These are phyloP conservation scores for Citrus sp. DNA, from an alignment of 345 rosid genomes.

Conservation along the genomic window DNA sequence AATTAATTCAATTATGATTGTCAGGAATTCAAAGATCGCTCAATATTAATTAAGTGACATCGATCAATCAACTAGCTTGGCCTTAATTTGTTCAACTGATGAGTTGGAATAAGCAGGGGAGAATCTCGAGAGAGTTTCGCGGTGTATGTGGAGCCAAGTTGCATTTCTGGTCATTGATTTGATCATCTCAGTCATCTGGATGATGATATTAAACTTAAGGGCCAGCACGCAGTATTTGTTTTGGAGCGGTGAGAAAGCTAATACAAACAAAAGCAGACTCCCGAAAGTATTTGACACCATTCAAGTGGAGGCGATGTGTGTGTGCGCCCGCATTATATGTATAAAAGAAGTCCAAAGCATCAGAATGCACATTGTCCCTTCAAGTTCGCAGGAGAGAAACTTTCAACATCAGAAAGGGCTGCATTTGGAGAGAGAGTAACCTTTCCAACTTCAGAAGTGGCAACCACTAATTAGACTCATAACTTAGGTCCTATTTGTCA, in stretches of 20 bases:
- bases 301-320: constrained; percentile 3
- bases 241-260: background rate
- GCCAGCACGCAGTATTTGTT: background rate
- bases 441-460: background rate
- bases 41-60: no score
- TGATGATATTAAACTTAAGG: no score
- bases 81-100: no score
- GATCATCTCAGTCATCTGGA: no score
- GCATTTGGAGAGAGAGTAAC: background rate
- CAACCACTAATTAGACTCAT: constrained; percentile 18
- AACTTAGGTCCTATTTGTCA: background rate
- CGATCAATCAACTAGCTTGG: no score
- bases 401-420: background rate
- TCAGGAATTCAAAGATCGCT: no score
- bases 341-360: background rate
- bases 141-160: no score
- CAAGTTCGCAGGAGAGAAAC: background rate
- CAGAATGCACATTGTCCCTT: background rate
- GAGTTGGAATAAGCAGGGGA: no score
- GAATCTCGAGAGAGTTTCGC: no score
- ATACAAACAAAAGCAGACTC: background rate
- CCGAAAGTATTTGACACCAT: background rate
- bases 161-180: no score
- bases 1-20: no score
- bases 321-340: background rate